These are phyloP conservation scores for Phytophthora idaei DNA, from an alignment of 352 stramenopile genomes.

Conservation along the genomic window DNA sequence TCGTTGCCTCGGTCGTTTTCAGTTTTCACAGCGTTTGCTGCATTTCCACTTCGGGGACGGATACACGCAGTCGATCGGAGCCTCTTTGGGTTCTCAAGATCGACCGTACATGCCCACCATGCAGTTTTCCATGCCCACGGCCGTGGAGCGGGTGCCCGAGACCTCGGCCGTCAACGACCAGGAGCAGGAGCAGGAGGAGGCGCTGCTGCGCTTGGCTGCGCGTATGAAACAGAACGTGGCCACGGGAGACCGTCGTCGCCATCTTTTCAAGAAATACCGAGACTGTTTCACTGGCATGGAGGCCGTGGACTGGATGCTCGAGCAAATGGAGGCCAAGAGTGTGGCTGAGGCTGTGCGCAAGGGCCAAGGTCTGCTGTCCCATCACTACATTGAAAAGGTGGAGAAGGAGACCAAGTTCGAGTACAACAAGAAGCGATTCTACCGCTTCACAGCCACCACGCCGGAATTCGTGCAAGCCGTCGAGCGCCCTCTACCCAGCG, in stretches of 20 bases:
- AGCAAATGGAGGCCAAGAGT: conserved; percentile 85
- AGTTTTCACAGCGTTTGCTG: not conserved
- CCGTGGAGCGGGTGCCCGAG: conserved; percentile 62
- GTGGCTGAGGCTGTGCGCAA: conserved; percentile 83
- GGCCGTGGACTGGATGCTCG: conserved; percentile 86
- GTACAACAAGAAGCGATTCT: conserved; percentile 86
- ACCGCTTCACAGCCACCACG: conserved; percentile 77
- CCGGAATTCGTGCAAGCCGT: conserved; percentile 72
- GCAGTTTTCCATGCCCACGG: conserved; percentile 51
- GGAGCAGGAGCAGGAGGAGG: conserved; percentile 65
- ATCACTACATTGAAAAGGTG: conserved; percentile 81
- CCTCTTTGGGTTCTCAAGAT: conserved; percentile 2
- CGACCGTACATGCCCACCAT: conserved; percentile 15
- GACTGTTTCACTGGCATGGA: conserved; percentile 89
- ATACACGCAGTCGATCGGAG: conserved; percentile 9
- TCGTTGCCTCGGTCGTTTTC: conserved; percentile 16
- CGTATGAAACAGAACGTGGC: conserved; percentile 84
- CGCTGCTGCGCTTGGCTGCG: conserved; percentile 69
- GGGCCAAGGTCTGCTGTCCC: conserved; percentile 67
- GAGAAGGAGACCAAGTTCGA: conserved; percentile 86
- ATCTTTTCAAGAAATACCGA: conserved; percentile 83
- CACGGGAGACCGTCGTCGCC: conserved; percentile 68
- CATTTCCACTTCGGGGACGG: conserved; percentile 29
- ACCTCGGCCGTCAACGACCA: conserved; percentile 41
- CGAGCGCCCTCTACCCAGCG: conserved; percentile 46